Conservation (phyloP, 1,284 basidiomycete species). For the Sporisorium graminicola region DNA sequence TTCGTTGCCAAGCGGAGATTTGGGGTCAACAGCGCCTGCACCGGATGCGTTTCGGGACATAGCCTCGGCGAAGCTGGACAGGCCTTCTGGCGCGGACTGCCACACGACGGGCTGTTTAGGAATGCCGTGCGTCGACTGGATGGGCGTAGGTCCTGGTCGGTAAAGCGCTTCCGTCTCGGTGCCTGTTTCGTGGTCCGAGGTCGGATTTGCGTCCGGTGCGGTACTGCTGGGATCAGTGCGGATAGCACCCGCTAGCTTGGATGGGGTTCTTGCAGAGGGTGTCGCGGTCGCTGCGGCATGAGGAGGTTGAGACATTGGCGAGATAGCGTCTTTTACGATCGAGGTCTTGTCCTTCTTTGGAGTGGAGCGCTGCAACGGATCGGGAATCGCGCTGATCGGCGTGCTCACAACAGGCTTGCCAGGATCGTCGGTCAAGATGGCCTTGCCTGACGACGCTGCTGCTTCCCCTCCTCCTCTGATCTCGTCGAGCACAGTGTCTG, state of each 20-base stretch:
- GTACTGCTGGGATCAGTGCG: neutral
- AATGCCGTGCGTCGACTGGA: constrained; percentile 31
- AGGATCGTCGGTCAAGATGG: constrained; percentile 27
- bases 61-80: constrained; percentile 34
- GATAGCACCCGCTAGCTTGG: constrained; percentile 22
- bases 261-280: constrained; percentile 4
- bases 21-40: constrained; percentile 15
- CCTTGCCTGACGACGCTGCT: neutral
- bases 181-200: neutral
- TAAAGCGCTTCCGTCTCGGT: constrained; percentile 14
- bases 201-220: neutral
- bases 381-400: constrained; percentile 25
- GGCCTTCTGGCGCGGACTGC: constrained; percentile 52
- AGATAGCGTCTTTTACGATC: neutral
- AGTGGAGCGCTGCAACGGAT: constrained; percentile 27
- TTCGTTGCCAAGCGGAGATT: constrained; percentile 16
- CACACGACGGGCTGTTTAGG: constrained; percentile 37
- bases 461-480: neutral
- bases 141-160: constrained; percentile 53
- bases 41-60: constrained; percentile 38
- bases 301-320: constrained; percentile 8
- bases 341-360: constrained; percentile 10
- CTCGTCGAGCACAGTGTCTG: constrained; percentile 21
- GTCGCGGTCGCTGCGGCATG: constrained; percentile 9
- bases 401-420: constrained; percentile 26